Conservation (phyloP, 2,329 filamentous ascomycete species). For the Tolypocladium album region DNA sequence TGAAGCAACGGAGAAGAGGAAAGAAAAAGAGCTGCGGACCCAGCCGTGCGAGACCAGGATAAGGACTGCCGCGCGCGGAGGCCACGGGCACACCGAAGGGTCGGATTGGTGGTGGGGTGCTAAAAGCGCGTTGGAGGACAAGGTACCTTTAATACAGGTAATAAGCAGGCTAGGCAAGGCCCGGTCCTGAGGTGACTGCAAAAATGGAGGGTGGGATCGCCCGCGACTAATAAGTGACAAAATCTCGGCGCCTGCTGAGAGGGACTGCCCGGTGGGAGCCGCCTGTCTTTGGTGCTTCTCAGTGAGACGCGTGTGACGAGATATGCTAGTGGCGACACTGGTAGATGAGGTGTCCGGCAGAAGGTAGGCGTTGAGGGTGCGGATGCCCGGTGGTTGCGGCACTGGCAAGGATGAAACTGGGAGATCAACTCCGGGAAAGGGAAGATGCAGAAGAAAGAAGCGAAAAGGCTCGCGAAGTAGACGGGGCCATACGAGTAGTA, state of each 20-base stretch:
- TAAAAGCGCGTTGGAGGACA: neutral
- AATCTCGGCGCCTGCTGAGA: slow-evolving; percentile 2
- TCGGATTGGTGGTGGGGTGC: neutral
- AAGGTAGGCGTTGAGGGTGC: neutral
- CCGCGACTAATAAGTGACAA: slow-evolving; percentile 6
- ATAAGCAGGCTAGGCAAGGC: slow-evolving; percentile 1
- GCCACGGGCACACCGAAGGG: neutral
- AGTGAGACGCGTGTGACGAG: neutral
- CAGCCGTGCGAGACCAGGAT: neutral
- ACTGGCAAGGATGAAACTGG: neutral
- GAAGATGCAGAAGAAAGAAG: neutral
- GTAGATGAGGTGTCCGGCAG: neutral
- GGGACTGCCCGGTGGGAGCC: slow-evolving; percentile 1
- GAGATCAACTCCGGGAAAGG: neutral
- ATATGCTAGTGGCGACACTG: neutral
- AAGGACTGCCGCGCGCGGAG: neutral
- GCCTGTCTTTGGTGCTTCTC: neutral
- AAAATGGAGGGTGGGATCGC: slow-evolving; percentile 1
- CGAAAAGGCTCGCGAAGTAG: neutral
- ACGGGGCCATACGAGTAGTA: slow-evolving; percentile 1
- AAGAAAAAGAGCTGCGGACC: neutral
- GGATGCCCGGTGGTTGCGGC: neutral
- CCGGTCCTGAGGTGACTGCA: slow-evolving; percentile 1
- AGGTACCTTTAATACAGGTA: neutral
- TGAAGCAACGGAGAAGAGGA: neutral